Evolutionary conservation across 345 rosid genomes (phyloP), one percentile per base, ranked within the genome.

Genomic region (Dimocarpus longan): DNA sequence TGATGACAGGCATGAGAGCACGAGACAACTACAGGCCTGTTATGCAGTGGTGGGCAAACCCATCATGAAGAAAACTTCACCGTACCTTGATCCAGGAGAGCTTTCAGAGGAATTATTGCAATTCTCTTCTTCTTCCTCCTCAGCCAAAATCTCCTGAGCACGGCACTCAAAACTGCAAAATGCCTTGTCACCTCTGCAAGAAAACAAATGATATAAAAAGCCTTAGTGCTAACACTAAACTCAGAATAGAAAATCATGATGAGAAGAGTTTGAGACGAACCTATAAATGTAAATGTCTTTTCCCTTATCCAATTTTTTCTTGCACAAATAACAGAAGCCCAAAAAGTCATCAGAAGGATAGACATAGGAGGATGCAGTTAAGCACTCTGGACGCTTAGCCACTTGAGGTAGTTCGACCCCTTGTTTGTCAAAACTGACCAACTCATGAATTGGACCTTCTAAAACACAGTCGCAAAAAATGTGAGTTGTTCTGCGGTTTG

Each of bases 401-500:
- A 62, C 78, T 67, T 69, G 73, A 71, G 82, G 78, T 66, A 72
- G 8, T 81, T 81, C 85, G 64, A 62, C 76, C 81, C 60, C 80
- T 28, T 44, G 16, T 48, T 60, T 70, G 69, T 71, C 85, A 81
- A 79, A 80, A 83, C 78, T 72, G 73, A 81, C 73, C 73, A 85
- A 78, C 59, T 84, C 89, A 15, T 68, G 85, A 64, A 90, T 80
- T 82, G 82, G 85, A 78, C 89, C 81, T 77, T 88, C 89, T 63
- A 91, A 86, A 76, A 91, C 77, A 81, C 85, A 83, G 75, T 89
- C 90, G 42, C 91, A 87, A 70, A 87, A 91, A 44, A 89, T 89
- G 71, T 83, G 91, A 83, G 86, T 91, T 77, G 88, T 89, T 80
- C 82, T 91, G 0, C 90, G 89, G 82, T 88, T 88, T 57, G 92